These are phyloP conservation scores for Teunomyces funiuensis DNA, from an alignment of 805 yeast species.

Conservation along the genomic window DNA sequence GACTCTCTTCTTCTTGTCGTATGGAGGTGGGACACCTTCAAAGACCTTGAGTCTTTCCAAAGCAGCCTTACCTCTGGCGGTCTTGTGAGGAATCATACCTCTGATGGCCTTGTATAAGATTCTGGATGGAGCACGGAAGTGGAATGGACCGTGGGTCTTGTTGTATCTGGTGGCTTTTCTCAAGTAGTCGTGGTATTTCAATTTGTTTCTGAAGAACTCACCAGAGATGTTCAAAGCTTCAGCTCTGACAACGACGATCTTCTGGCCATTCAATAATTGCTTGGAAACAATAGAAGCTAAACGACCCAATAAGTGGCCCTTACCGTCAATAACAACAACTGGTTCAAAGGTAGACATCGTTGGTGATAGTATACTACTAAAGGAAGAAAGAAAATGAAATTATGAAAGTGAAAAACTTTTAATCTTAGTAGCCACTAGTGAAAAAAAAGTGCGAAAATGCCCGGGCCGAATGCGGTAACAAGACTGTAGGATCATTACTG, in stretches of 20 bases:
- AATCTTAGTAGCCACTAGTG: conserved; percentile 3
- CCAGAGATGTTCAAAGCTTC: conserved; percentile 99
- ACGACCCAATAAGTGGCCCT: conserved; percentile 99
- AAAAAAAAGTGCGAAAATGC: conserved; percentile 5
- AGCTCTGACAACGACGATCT: conserved; percentile 94
- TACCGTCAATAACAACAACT: conserved; percentile 98
- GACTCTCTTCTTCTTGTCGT: conserved; percentile 99
- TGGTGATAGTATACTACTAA: conserved; percentile 14
- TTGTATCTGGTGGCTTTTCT: conserved; percentile 99
- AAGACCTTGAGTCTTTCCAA: conserved; percentile 98
- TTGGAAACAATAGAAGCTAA: conserved; percentile 98
- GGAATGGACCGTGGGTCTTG: conserved; percentile 99
- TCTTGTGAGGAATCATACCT: conserved; percentile 99
- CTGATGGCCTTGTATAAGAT: conserved; percentile 99
- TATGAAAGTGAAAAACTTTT: conserved; percentile 5
- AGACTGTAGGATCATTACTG: not conserved
- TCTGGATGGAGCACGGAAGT: conserved; percentile 99
- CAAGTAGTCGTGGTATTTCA: conserved; percentile 99
- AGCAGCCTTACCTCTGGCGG: conserved; percentile 99
- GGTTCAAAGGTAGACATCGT: conserved; percentile 87
- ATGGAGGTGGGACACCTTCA: conserved; percentile 99
- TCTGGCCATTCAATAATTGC: conserved; percentile 97
- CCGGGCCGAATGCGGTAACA: conserved; percentile 6
- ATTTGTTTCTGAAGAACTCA: conserved; percentile 99
- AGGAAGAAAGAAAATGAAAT: conserved; percentile 7